These are phyloP conservation scores for Gloeostereum incarnatum DNA, from an alignment of 768 basidiomycete species.

Conservation along the genomic window DNA sequence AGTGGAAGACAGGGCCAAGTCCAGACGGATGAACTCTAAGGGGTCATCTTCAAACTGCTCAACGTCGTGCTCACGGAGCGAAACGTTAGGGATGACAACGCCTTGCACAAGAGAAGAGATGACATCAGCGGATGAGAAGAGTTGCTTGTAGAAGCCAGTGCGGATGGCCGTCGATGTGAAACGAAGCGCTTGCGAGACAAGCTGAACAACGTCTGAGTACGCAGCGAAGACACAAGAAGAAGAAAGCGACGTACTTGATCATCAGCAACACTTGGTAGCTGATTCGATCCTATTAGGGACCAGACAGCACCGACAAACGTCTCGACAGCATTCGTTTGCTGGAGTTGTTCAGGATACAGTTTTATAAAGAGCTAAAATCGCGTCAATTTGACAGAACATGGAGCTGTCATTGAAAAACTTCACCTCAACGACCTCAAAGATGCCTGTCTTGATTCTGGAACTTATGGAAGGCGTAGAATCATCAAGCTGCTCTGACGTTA, in stretches of 20 bases:
- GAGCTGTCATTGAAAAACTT: constrained; percentile 2
- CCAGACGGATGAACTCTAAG: constrained; percentile 86
- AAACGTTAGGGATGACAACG: constrained; percentile 91
- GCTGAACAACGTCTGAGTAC: constrained; percentile 34
- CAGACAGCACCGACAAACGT: constrained; percentile 85
- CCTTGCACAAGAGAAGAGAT: constrained; percentile 79
- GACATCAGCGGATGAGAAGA: constrained; percentile 78
- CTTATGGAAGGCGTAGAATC: constrained; percentile 78
- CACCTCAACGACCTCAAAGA: constrained; percentile 89
- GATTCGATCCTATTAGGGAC: constrained; percentile 70
- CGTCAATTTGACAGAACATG: background rate
- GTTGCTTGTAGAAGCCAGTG: constrained; percentile 67
- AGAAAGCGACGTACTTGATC: constrained; percentile 58
- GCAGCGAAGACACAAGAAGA: background rate
- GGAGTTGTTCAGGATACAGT: constrained; percentile 71
- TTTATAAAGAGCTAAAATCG: constrained; percentile 64
- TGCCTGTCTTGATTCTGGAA: constrained; percentile 82
- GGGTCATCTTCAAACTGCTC: constrained; percentile 98
- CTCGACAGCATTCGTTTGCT: constrained; percentile 52
- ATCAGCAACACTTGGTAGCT: constrained; percentile 60
- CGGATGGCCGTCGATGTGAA: constrained; percentile 93
- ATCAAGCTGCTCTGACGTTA: constrained; percentile 43
- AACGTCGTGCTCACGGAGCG: constrained; percentile 78
- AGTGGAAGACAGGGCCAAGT: constrained; percentile 56
- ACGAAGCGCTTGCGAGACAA: constrained; percentile 84